phyloP scores from a whole-genome alignment of 345 rosid genomes.

The Citrus reticulata region DNA sequence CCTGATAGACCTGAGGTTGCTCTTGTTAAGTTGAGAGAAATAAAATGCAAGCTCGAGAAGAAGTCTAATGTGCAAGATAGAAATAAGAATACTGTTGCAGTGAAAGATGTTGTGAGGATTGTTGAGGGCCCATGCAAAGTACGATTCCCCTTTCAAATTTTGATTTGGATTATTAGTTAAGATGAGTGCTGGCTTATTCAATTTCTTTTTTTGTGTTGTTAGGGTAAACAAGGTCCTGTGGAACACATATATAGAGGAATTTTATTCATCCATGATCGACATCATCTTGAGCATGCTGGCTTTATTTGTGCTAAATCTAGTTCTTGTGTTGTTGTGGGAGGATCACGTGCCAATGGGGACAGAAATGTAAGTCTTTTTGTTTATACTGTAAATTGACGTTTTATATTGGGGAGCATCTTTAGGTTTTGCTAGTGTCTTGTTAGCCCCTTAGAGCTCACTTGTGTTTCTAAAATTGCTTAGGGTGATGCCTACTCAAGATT shows the following conservation, averaged over 20 bases:
- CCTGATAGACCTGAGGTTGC: conserved; percentile 88
- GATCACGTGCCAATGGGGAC: conserved; percentile 58
- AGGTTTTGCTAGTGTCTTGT: neutral
- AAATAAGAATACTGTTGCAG: conserved; percentile 60
- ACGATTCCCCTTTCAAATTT: conserved; percentile 25
- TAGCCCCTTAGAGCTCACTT: neutral
- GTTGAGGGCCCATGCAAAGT: conserved; percentile 92
- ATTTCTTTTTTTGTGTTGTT: conserved; percentile 11
- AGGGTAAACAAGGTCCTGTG: conserved; percentile 97
- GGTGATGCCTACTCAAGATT: conserved; percentile 68
- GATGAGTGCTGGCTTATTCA: neutral
- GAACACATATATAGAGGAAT: conserved; percentile 79
- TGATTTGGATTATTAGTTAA: conserved; percentile 10
- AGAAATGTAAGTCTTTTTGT: conserved; percentile 55
- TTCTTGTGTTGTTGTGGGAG: conserved; percentile 79
- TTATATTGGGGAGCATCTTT: neutral
- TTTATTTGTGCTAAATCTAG: conserved; percentile 82
- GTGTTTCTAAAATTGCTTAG: conserved; percentile 25
- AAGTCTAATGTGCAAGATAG: conserved; percentile 69
- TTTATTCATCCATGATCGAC: conserved; percentile 78
- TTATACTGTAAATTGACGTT: neutral
- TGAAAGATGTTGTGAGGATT: conserved; percentile 76
- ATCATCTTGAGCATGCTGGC: conserved; percentile 97
- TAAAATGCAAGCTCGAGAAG: conserved; percentile 84
- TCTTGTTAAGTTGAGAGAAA: conserved; percentile 86